phyloP scores from a whole-genome alignment of 2,329 filamentous ascomycete species.

The Esteya vermicola region DNA sequence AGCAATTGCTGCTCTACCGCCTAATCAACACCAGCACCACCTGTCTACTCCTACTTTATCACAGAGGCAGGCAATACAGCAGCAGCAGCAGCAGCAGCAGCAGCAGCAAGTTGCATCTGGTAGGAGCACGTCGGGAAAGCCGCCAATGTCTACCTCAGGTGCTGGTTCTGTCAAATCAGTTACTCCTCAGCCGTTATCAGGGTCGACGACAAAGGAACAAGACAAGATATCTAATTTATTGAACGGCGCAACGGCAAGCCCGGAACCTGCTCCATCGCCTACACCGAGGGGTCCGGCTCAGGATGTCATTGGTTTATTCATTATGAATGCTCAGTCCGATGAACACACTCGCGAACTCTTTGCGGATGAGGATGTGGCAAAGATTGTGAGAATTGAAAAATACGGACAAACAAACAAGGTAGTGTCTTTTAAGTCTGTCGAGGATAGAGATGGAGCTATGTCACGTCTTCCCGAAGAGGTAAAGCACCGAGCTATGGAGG shows the following conservation, averaged over 20 bases:
- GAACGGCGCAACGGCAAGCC: conserved; percentile 38
- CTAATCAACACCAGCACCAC: conserved; percentile 1
- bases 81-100: conserved; percentile 17
- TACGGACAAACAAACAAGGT: conserved; percentile 71
- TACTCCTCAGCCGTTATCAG: conserved; percentile 31
- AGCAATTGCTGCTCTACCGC: conserved; percentile 13
- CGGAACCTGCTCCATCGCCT: conserved; percentile 41
- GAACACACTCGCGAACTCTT: conserved; percentile 76
- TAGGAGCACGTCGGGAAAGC: conserved; percentile 17
- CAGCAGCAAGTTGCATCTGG: not conserved
- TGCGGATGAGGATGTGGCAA: conserved; percentile 65
- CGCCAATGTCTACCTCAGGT: conserved; percentile 19
- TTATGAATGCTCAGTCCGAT: conserved; percentile 72
- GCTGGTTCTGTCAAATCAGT: conserved; percentile 22
- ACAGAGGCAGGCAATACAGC: conserved; percentile 22
- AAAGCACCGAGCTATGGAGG: conserved; percentile 57
- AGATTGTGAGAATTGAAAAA: conserved; percentile 68
- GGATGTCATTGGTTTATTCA: conserved; percentile 72
- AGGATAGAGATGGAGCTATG: conserved; percentile 71
- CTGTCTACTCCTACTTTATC: conserved; percentile 5
- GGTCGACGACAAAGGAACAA: conserved; percentile 36
- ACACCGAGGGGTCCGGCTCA: conserved; percentile 46
- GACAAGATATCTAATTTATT: conserved; percentile 37
- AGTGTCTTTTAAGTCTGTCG: conserved; percentile 64
- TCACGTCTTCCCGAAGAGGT: conserved; percentile 59